These are phyloP conservation scores for Phlyctochytrium planicorne DNA, from an alignment of 192 early-diverging fungal species.

Conservation along the genomic window DNA sequence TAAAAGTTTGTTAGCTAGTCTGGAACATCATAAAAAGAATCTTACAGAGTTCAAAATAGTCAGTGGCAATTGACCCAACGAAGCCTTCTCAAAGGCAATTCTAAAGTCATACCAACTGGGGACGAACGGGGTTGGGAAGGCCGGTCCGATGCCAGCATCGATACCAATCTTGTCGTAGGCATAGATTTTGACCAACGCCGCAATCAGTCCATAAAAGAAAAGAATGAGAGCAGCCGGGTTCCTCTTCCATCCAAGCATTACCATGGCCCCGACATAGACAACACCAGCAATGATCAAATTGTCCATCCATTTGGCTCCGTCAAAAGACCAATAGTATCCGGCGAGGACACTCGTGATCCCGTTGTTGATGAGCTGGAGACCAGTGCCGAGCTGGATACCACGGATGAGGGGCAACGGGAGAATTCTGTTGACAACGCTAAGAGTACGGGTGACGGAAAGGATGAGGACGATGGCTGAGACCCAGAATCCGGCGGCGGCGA, in stretches of 20 bases:
- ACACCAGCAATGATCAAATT: constrained; percentile 47
- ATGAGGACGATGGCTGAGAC: constrained; percentile 67
- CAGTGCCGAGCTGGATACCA: constrained; percentile 84
- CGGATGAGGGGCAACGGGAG: constrained; percentile 59
- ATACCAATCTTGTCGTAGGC: neutral
- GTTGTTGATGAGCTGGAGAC: constrained; percentile 63
- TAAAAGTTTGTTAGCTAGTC: no score
- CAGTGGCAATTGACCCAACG: no score
- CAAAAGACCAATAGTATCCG: constrained; percentile 55
- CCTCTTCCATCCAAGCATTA: constrained; percentile 8
- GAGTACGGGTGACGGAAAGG: constrained; percentile 62
- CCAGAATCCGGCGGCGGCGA: constrained; percentile 72
- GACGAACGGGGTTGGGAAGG: no score
- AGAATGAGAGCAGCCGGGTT: constrained; percentile 21
- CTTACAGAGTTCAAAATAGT: no score
- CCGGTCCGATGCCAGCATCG: no score
- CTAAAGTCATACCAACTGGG: constrained; percentile 78
- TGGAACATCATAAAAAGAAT: no score
- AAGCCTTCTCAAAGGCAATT: constrained; percentile 76
- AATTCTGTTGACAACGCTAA: constrained; percentile 10
- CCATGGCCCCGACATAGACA: neutral
- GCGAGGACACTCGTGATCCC: constrained; percentile 34
- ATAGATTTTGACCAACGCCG: constrained; percentile 5
- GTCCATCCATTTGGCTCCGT: constrained; percentile 64
- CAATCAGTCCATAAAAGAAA: constrained; percentile 10